phyloP scores from a whole-genome alignment of 176 grass and related monocot species.

The Avena atlantica region DNA sequence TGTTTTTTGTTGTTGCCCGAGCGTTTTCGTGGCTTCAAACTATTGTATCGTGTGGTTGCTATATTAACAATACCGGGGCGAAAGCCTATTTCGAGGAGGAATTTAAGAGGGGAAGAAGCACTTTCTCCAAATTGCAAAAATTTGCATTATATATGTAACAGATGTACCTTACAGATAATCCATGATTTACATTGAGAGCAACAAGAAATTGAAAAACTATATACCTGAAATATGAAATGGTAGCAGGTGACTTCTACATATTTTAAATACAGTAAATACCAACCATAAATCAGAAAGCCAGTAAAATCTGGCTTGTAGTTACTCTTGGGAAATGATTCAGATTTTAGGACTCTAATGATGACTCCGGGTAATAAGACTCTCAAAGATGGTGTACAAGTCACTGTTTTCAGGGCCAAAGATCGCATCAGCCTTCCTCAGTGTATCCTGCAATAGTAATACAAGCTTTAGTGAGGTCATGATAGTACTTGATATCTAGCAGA shows the following conservation, averaged over 20 bases:
- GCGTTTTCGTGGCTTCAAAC: too few species aligned
- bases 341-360: conserved; percentile 45
- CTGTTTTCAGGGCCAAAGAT: conserved; percentile 91
- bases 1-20: too few species aligned
- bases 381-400: conserved; percentile 89
- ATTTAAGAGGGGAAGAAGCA: neutral
- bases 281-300: neutral
- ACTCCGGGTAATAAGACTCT: conserved; percentile 87
- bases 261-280: conserved; percentile 21
- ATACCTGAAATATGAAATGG: conserved; percentile 30
- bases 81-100: too few species aligned
- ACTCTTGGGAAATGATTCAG: neutral
- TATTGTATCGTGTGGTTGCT: too few species aligned
- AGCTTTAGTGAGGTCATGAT: neutral
- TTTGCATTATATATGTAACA: conserved; percentile 23
- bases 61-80: too few species aligned
- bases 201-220: conserved; percentile 38
- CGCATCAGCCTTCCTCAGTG: conserved; percentile 84
- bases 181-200: conserved; percentile 28
- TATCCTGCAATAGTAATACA: conserved; percentile 67
- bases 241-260: conserved; percentile 14
- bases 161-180: conserved; percentile 39
- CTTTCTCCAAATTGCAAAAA: neutral
- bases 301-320: too few species aligned
- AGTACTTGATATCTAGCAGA: conserved; percentile 10